Base-by-base conservation (phyloP, 2,329 filamentous ascomycete species). In the Arthrinium puccinioides region DNA sequence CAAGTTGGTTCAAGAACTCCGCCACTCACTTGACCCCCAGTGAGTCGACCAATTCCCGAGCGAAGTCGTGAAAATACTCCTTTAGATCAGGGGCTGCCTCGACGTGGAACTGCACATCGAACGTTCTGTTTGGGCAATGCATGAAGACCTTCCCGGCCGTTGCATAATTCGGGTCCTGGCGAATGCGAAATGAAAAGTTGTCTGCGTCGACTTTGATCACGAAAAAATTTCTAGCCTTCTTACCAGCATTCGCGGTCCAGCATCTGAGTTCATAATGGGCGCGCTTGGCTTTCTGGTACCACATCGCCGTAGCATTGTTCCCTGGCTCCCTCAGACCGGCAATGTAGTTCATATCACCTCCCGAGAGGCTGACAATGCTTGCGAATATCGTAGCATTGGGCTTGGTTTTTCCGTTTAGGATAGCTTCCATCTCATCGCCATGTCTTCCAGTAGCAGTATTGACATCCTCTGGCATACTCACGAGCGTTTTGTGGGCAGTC, bases 1-100 rank as follows among this genome's bases (percentile, higher is more conserved):
- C n/a, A n/a, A n/a, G n/a, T n/a, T n/a, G n/a, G n/a, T n/a, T n/a
- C n/a, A n/a, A n/a, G n/a, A n/a, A n/a, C n/a, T n/a, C n/a, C n/a
- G n/a, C n/a, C 21, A 50, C 53, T 43, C 48, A 58, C 55, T 20
- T 42, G 32, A 58, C 43, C 14, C 37, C 33, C 36, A 57, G 39
- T 6, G 43, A 46, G 14, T 40, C 23, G 4, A 51, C 40, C 3
- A 58, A 45, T 5, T 53, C 49, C 18, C 43, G 27, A 1, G 50
- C 52, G 19, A 58, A 57, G 4, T 9, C 11, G 6, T 33, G 37
- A 33, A 30, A 56, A 4, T 18, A 24, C n/a, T 46, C 34, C 2
- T 39, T 34, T 19, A 56, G 30, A 35, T 51, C 32, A 14, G 42
- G 39, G 16, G 43, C 40, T 19, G 36, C 41, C 1, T 46, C 43